Base-by-base conservation (phyloP, 805 yeast species). In the Candida insectorum region DNA sequence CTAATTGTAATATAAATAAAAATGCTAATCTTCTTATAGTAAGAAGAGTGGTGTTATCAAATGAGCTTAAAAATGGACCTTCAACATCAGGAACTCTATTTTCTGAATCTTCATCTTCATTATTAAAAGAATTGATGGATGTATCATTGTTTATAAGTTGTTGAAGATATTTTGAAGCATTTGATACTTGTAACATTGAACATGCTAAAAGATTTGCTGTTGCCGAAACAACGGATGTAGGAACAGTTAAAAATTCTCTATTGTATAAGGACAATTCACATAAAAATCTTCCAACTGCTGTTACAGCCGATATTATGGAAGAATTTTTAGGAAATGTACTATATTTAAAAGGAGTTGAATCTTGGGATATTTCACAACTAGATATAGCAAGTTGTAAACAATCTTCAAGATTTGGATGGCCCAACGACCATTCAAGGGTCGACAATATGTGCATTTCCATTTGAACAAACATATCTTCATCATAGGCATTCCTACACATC, bases 391-490 rank as follows among this genome's bases (percentile, higher is more conserved):
- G 42, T 41, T 66, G 71, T 30, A 66, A 51, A 35, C 77, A 68
- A 32, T 75, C 80, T 49, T 75, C 81, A 31, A 75, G 57, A 33
- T 66, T 63, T 3, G 75, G 71, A 41, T 67, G 72, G 22, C 71
- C 66, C 30, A 66, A 21, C 6, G 37, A 54, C 73, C 73, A 67
- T 37, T 65, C 72, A 49, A 88, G 71, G 4, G 84, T 84, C 43
- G 73, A 69, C 52, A 81, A 65, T 37, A 81, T 77, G 51, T 84
- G 91, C 47, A 75, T 65, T 57, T 84, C 94, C 73, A 67, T 67
- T 47, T 67, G 73, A 18, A 65, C 54, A 39, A 67, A 66, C 74
- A 69, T 69, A 39, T 68, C 73, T 41, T 68, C 73, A 37, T 75
- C 81, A 46, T 75, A 76, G 12, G 77, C 79, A 46, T 69, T 71